Evolutionary conservation across 192 early-diverging fungal species (phyloP).

Genomic region (Cladochytrium replicatum): DNA sequence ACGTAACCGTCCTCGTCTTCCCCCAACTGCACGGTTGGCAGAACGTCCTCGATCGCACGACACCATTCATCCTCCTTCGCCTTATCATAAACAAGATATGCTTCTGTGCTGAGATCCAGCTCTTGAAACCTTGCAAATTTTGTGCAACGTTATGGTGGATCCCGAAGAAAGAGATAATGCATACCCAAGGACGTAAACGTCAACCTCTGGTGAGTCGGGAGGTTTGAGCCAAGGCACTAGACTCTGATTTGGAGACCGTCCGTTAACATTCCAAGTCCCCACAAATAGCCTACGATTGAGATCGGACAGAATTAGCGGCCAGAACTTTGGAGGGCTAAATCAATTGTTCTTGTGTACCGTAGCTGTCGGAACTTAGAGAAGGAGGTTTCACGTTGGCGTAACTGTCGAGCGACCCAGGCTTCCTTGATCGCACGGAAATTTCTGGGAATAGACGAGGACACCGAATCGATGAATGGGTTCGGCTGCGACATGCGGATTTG

Average conservation of each 20-base stretch:
- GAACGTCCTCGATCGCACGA: slow-evolving; percentile 51
- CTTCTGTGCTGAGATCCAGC: slow-evolving; percentile 74
- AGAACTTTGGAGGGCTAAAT: neutral
- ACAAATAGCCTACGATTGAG: slow-evolving; percentile 39
- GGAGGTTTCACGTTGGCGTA: slow-evolving; percentile 13
- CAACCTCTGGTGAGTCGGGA: slow-evolving; percentile 28
- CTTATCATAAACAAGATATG: slow-evolving; percentile 71
- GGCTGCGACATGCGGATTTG: too few relatives aligned
- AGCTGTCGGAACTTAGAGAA: slow-evolving; percentile 6
- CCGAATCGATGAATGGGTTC: slow-evolving; percentile 27
- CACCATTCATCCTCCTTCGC: slow-evolving; percentile 77
- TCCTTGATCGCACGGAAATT: slow-evolving; percentile 21
- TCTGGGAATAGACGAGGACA: slow-evolving; percentile 2
- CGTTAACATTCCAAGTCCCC: slow-evolving; percentile 91
- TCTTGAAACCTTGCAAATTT: slow-evolving; percentile 77
- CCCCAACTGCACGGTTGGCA: too few relatives aligned
- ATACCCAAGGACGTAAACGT: slow-evolving; percentile 67
- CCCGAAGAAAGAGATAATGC: slow-evolving; percentile 1
- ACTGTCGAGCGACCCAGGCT: slow-evolving; percentile 15
- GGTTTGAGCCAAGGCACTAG: slow-evolving; percentile 55
- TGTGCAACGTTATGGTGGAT: neutral
- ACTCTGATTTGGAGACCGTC: slow-evolving; percentile 44
- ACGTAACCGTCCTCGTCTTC: slow-evolving; percentile 36
- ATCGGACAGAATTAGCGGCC: neutral
- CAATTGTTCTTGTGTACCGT: slow-evolving; percentile 6